A percentile compares a stretch with the other conserved stretches of the same genome.
These are phyloP conservation scores for Cydonia oblonga DNA, from an alignment of 331 rosid genomes.

Conservation along the genomic window DNA sequence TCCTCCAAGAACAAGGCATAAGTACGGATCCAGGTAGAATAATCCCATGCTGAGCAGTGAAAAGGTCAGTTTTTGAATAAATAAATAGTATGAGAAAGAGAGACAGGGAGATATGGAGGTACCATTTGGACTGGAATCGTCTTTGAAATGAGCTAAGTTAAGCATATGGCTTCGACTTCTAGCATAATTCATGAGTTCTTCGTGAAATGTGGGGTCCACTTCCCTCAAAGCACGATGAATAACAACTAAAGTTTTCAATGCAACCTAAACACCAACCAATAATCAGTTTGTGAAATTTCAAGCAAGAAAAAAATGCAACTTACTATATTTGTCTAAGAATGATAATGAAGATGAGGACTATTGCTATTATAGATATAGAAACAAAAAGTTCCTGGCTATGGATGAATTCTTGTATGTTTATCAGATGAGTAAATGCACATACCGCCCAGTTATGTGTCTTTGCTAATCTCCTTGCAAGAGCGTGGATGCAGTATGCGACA, in stretches of 20 bases:
- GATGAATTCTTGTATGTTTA: not conserved
- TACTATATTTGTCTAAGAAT: not conserved
- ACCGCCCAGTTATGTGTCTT: conserved; percentile 99
- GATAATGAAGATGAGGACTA: not conserved
- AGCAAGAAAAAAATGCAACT: not conserved
- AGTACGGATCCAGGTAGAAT: conserved; percentile 88
- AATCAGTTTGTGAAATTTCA: conserved; percentile 18
- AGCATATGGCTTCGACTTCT: conserved; percentile 98
- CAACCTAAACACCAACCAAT: conserved; percentile 53
- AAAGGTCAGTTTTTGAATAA: not conserved
- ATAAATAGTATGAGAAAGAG: not conserved
- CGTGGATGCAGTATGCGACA: conserved; percentile 97
- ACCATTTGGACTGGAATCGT: conserved; percentile 98
- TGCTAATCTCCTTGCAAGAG: conserved; percentile 82
- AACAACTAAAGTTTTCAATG: conserved; percentile 78
- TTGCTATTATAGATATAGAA: not conserved
- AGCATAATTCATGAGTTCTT: conserved; percentile 91
- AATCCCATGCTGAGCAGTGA: conserved; percentile 80
- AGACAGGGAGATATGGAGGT: conserved; percentile 4
- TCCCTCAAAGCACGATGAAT: conserved; percentile 99
- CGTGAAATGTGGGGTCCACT: conserved; percentile 96
- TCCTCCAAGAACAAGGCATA: conserved; percentile 98
- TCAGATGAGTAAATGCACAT: conserved; percentile 22
- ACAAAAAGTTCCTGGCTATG: not conserved
- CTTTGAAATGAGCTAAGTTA: conserved; percentile 94